Conservation (phyloP, 1,139 yeast genomes). For the Diutina siamensis region DNA sequence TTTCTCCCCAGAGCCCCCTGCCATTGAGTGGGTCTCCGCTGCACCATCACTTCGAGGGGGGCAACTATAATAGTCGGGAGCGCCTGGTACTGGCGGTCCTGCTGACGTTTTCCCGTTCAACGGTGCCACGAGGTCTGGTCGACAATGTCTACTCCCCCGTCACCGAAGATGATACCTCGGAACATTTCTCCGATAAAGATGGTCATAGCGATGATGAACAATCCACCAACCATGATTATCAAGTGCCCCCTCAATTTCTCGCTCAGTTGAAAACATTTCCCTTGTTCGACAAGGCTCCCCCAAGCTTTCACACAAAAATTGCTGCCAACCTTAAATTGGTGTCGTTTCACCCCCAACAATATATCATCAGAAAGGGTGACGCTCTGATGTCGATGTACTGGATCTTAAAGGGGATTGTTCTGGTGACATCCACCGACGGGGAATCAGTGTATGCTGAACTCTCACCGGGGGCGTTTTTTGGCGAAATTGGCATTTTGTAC, state of each 20-base stretch:
- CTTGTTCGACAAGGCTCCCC: slow-evolving; percentile 55
- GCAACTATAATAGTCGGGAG: background rate
- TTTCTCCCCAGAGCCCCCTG: slow-evolving; percentile 5
- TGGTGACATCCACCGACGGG: slow-evolving; percentile 65
- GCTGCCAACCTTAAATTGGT: slow-evolving; percentile 47
- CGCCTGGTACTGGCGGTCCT: background rate
- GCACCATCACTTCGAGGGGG: background rate
- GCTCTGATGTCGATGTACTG: slow-evolving; percentile 73
- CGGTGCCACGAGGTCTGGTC: background rate
- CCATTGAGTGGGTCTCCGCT: background rate
- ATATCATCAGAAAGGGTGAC: slow-evolving; percentile 59
- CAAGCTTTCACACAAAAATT: slow-evolving; percentile 46
- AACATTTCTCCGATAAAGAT: background rate
- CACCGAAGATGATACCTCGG: background rate
- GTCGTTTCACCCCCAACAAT: slow-evolving; percentile 55
- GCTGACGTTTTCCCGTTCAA: background rate
- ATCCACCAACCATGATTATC: background rate
- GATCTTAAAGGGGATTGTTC: slow-evolving; percentile 65
- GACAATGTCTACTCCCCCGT: background rate
- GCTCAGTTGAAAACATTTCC: slow-evolving; percentile 43
- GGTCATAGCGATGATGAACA: background rate
- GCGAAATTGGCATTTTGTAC: slow-evolving; percentile 67
- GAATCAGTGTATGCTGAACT: slow-evolving; percentile 64
- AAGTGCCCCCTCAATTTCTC: slow-evolving; percentile 1
- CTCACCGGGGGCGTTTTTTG: slow-evolving; percentile 60